Base-by-base conservation (phyloP, 2,329 filamentous ascomycete genomes). In the Colletotrichum sp. region DNA sequence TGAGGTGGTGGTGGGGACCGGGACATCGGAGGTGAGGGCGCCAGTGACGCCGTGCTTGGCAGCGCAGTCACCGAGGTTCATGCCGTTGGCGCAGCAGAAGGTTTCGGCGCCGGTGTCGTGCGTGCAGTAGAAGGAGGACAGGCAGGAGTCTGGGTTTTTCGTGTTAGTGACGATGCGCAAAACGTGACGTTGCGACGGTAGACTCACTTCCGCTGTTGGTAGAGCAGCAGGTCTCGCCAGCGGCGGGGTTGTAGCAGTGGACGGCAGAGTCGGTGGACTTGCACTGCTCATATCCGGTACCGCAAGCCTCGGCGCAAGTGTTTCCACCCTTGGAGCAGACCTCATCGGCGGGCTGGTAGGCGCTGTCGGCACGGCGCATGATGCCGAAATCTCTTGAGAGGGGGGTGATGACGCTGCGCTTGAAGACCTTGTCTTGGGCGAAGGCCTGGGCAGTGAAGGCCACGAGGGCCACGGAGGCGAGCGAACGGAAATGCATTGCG, bases 71-170 rank as follows among this genome's bases (percentile, higher is more conserved):
- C 82, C 83, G 64, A 92, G 85, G 76, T 87, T 85, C 86, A 90
- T 85, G 76, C 84, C 86, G 58, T 92, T 83, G 56, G 90, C 90
- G 83, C 92, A 93, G 86, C 92, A 93, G 85, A 89, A 89, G 38
- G 91, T 92, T 72, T 87, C 84, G 69, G 84, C 82, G 59, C 82
- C 79, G 68, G 83, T 81, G 80, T 92, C 88, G 78, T 88, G 85
- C n/a, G 90, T 88, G 85, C 92, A 93, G 86, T 90, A 93, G 86
- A 89, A 93, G 65, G 90, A 90, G 18, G 84, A 81, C 36, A 91
- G 88, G 82, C 92, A 93, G 36, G 91, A 90, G 83, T 91, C 91
- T 92, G 68, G 32, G n/a, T 2, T 5, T 2, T 4, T 59, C 52
- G 55, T 59, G 73, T 76, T 56, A 76, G 71, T 62, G 16, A 61